phyloP scores from a whole-genome alignment of 768 basidiomycete species.

The Lentinula guzmanii region DNA sequence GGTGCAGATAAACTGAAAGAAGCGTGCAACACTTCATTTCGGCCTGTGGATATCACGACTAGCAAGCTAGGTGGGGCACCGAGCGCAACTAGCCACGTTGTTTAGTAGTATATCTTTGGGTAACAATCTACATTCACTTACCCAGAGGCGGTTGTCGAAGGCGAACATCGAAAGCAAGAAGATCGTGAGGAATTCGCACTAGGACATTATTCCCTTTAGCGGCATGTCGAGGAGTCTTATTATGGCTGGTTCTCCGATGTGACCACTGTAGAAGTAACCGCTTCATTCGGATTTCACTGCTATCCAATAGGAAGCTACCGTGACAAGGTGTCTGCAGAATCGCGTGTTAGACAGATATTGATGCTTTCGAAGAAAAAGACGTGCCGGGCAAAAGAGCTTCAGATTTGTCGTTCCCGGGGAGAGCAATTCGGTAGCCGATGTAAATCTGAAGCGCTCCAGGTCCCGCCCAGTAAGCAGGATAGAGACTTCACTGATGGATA shows the following conservation, averaged over 20 bases:
- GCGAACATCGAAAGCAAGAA: conserved; percentile 55
- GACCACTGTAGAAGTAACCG: conserved; percentile 64
- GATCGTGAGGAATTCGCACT: conserved; percentile 60
- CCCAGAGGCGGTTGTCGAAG: conserved; percentile 52
- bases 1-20: conserved; percentile 50
- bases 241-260: conserved; percentile 31
- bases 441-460: conserved; percentile 55
- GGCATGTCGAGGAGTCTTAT: conserved; percentile 16
- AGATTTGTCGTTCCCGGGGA: conserved; percentile 53
- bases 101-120: background rate
- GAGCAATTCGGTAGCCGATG: conserved; percentile 33
- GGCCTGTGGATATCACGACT: conserved; percentile 57
- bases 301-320: conserved; percentile 66
- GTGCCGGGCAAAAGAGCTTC: conserved; percentile 67
- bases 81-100: conserved; percentile 48
- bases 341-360: conserved; percentile 1
- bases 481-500: conserved; percentile 58
- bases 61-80: conserved; percentile 50
- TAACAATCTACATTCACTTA: conserved; percentile 15
- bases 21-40: conserved; percentile 56
- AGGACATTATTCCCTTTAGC: conserved; percentile 30
- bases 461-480: conserved; percentile 61
- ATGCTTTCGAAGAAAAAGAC: conserved; percentile 18
- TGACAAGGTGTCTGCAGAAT: conserved; percentile 53
- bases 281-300: conserved; percentile 60